These are phyloP conservation scores for Raphanus sativus DNA, from an alignment of 345 rosid genomes.

Conservation along the genomic window DNA sequence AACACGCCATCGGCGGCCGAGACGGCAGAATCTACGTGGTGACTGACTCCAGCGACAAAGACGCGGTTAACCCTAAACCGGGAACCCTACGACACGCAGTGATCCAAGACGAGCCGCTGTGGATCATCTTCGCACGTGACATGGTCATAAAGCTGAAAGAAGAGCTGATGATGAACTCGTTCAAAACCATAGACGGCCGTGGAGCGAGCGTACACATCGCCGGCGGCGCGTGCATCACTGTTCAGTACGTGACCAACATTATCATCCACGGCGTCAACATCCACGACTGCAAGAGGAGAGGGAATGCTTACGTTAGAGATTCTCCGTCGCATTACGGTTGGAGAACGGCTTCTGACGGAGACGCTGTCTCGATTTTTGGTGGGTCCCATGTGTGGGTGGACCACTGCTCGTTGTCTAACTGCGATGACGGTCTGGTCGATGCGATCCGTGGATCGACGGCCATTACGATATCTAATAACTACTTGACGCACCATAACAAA, in stretches of 20 bases:
- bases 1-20: conserved; percentile 64
- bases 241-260: conserved; percentile 57
- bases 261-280: conserved; percentile 56
- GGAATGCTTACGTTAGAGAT: conserved; percentile 64
- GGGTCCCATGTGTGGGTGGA: conserved; percentile 70
- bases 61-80: conserved; percentile 60
- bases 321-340: conserved; percentile 62
- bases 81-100: conserved; percentile 62
- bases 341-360: conserved; percentile 64
- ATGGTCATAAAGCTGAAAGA: conserved; percentile 59
- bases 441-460: conserved; percentile 64
- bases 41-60: conserved; percentile 44
- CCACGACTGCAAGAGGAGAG: conserved; percentile 59
- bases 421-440: conserved; percentile 55
- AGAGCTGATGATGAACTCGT: conserved; percentile 63
- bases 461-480: conserved; percentile 59
- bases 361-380: conserved; percentile 57
- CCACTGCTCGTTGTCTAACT: conserved; percentile 61
- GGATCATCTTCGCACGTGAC: conserved; percentile 66
- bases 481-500: conserved; percentile 57
- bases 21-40: conserved; percentile 62
- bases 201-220: conserved; percentile 57
- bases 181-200: conserved; percentile 66
- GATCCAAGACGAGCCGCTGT: conserved; percentile 54
- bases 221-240: conserved; percentile 67